Percentiles rank a stretch among this genome's conserved stretches.
Conservation (phyloP, 148 eudicot genomes). For the Beta vulgaris region DNA sequence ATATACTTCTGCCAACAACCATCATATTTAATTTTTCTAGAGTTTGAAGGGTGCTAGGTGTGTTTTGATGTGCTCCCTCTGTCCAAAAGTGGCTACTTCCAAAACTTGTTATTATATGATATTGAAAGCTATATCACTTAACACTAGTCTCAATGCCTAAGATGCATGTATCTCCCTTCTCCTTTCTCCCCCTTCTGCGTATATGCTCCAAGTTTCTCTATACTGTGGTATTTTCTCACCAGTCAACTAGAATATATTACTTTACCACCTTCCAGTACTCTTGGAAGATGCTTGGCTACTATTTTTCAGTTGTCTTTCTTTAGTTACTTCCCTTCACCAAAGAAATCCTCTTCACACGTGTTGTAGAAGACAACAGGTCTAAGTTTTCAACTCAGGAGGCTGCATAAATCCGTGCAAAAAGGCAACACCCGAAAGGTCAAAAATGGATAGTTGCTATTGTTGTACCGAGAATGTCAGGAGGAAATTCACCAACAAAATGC, state of each 20-base stretch:
- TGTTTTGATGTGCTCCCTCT: neutral
- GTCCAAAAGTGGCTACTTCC: neutral
- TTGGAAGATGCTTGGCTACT: neutral
- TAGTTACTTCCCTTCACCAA: neutral
- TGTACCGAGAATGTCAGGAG: neutral
- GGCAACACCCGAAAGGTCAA: neutral
- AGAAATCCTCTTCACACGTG: neutral
- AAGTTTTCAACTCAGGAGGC: neutral
- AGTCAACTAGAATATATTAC: neutral
- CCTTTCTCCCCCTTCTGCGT: too few species aligned
- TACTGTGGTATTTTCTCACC: neutral
- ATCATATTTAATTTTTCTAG: neutral
- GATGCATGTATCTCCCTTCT: neutral
- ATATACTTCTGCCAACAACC: neutral
- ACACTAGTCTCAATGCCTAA: neutral
- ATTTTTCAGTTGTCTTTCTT: neutral
- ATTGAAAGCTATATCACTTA: neutral
- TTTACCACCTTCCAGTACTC: neutral
- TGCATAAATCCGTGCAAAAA: neutral
- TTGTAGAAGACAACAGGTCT: neutral
- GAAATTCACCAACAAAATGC: neutral
- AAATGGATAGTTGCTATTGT: neutral
- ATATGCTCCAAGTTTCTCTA: too few species aligned
- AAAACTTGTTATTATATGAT: neutral
- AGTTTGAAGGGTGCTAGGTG: neutral